phyloP scores from a whole-genome alignment of 2,329 filamentous ascomycete genomes.

The Xylariomycetidae sp. region DNA sequence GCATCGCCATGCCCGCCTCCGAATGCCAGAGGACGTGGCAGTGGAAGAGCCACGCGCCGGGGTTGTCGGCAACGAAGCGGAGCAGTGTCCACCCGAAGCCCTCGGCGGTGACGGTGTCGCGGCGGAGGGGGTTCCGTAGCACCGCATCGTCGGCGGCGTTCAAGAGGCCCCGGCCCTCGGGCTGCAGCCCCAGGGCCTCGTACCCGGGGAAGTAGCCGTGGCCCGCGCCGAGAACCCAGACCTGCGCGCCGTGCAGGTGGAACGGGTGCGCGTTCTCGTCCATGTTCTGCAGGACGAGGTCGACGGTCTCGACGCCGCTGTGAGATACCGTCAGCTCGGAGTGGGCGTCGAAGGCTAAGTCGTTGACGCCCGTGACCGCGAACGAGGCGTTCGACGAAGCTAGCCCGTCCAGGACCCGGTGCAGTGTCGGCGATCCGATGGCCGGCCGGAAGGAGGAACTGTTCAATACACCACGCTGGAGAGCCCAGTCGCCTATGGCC shows the following conservation, averaged over 20 bases:
- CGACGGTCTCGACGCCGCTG: conserved; percentile 42
- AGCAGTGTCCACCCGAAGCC: conserved; percentile 45
- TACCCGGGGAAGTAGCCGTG: conserved; percentile 54
- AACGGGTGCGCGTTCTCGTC: conserved; percentile 59
- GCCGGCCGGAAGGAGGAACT: conserved; percentile 46
- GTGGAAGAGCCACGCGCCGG: conserved; percentile 37
- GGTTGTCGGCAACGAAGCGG: conserved; percentile 43
- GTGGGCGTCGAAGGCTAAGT: conserved; percentile 35
- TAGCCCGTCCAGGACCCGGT: conserved; percentile 42
- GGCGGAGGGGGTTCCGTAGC: conserved; percentile 36
- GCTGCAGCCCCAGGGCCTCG: conserved; percentile 26
- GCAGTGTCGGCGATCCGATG: conserved; percentile 40
- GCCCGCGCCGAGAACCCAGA: conserved; percentile 52
- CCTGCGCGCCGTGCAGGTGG: conserved; percentile 59
- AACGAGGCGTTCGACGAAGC: conserved; percentile 38
- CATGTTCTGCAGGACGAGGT: conserved; percentile 56
- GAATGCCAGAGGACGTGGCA: conserved; percentile 35
- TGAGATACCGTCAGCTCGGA: conserved; percentile 51
- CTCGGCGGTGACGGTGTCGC: conserved; percentile 39
- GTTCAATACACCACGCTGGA: conserved; percentile 55
- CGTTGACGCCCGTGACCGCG: conserved; percentile 45
- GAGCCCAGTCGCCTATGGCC: conserved; percentile 51
- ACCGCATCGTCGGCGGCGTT: conserved; percentile 28
- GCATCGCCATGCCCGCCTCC: conserved; percentile 33
- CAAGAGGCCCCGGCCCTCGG: conserved; percentile 28